Evolutionary conservation across 1,139 yeast genomes (phyloP), one percentile per base, ranked within the genome.

Genomic region (Zygosaccharomyces sapae): DNA sequence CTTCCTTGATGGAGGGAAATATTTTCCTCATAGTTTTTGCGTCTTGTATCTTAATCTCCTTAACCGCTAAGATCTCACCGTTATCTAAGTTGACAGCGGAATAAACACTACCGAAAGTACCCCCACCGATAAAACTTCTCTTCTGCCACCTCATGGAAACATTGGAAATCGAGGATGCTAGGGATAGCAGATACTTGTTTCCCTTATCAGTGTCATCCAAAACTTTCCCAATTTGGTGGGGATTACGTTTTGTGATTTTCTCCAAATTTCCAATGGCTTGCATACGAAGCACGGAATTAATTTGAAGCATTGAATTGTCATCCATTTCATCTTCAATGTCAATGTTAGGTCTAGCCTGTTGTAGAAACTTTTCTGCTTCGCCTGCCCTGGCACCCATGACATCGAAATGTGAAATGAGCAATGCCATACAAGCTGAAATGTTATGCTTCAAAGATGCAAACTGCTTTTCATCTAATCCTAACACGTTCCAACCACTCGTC

Each of bases 111-210:
- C 98, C 98, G 73, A 92, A 94, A 0, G 97, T 81, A 41, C 98
- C 98, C 38, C 96, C 95, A 4, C 98, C 98, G 59, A 92, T 80
- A 59, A 81, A 89, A 50, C 85, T 80, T 42, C 97, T 96, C 69
- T 92, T 95, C 66, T 92, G 97, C 98, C 98, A 92, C 66, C 96
- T 81, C 53, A 92, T 89, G 0, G 97, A 85, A 27, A 90, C 86
- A 61, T 90, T 85, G 0, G 96, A 86, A 58, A 90, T 85, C 0
- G 95, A 86, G 0, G 96, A 86, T 0, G 97, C 95, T 51, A 94
- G 74, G 47, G 88, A 80, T 0, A 95, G 80, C 34, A 92, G 79
- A 61, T 85, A 86, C 63, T 90, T 95, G 59, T 89, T 86, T 59
- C 89, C 96, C 55, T 85, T 81, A 62, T 86, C 92, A 1, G 85